These are phyloP conservation scores for Suillus paluster DNA, from an alignment of 768 basidiomycete genomes.

Conservation along the genomic window DNA sequence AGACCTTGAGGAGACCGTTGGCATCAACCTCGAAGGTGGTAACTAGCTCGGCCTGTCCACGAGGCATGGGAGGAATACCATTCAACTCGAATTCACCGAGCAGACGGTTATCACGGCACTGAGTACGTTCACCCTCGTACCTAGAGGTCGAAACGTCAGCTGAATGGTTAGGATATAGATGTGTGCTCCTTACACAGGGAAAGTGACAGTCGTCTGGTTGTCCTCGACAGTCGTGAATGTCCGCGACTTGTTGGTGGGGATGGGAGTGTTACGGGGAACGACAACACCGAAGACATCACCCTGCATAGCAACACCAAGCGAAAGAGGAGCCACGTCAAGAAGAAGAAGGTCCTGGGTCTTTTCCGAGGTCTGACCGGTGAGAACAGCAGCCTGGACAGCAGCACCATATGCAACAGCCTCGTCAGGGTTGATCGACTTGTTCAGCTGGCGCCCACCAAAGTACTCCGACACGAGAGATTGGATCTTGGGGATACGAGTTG, in stretches of 20 bases:
- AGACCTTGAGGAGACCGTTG: constrained; percentile 99
- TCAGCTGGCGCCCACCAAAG: constrained; percentile 96
- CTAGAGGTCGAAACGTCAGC: constrained; percentile 37
- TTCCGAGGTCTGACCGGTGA: constrained; percentile 97
- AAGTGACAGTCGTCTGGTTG: constrained; percentile 99
- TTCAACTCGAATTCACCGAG: constrained; percentile 99
- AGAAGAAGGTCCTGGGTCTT: constrained; percentile 98
- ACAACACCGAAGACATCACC: constrained; percentile 99
- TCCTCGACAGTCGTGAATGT: constrained; percentile 99
- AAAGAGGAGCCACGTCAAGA: constrained; percentile 97
- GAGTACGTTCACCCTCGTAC: constrained; percentile 99
- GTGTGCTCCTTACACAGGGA: constrained; percentile 80
- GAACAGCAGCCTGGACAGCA: constrained; percentile 98
- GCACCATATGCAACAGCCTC: constrained; percentile 99
- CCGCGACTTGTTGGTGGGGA: constrained; percentile 98
- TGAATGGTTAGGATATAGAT: not conserved
- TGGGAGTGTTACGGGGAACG: constrained; percentile 98
- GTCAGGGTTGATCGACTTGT: constrained; percentile 99
- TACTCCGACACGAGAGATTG: constrained; percentile 98
- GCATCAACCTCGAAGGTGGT: constrained; percentile 99
- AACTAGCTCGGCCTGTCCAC: constrained; percentile 98
- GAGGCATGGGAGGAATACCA: constrained; percentile 98
- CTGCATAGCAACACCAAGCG: constrained; percentile 99
- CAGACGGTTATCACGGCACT: constrained; percentile 98
- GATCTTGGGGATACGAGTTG: constrained; percentile 99